phyloP scores from a whole-genome alignment of 768 basidiomycete genomes.

The Termitomyces heimii region DNA sequence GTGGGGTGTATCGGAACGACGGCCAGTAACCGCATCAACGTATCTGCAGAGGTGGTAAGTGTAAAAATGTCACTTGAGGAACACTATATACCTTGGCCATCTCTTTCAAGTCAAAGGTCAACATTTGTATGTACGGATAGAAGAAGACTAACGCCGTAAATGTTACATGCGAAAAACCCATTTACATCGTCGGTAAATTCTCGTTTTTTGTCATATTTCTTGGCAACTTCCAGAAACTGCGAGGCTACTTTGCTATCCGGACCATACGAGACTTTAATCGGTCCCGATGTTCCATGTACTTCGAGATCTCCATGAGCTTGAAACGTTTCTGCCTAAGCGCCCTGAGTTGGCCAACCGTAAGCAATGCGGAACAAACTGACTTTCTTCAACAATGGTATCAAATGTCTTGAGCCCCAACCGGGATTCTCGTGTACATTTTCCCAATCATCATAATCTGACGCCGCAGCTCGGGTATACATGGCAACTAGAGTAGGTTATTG shows the following conservation, averaged over 20 bases:
- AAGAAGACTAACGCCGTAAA: slow-evolving; percentile 39
- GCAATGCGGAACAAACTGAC: slow-evolving; percentile 20
- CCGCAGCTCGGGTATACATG: slow-evolving; percentile 52
- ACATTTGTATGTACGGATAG: not conserved
- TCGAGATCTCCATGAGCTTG: slow-evolving; percentile 19
- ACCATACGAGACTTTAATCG: slow-evolving; percentile 42
- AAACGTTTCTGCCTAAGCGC: slow-evolving; percentile 34
- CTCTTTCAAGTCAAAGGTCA: slow-evolving; percentile 24
- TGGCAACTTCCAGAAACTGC: slow-evolving; percentile 42
- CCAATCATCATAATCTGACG: slow-evolving; percentile 68
- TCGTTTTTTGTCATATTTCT: slow-evolving; percentile 42
- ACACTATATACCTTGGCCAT: slow-evolving; percentile 41
- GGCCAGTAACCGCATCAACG: slow-evolving; percentile 43
- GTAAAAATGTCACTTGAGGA: no score
- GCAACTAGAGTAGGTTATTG: slow-evolving; percentile 23
- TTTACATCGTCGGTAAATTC: slow-evolving; percentile 40
- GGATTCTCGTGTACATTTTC: slow-evolving; percentile 41
- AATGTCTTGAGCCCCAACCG: slow-evolving; percentile 54
- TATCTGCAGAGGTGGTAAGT: slow-evolving; percentile 35
- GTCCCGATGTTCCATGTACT: slow-evolving; percentile 45
- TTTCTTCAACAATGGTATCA: slow-evolving; percentile 57
- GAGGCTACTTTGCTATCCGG: slow-evolving; percentile 33
- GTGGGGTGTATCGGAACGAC: slow-evolving; percentile 51
- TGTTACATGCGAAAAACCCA: slow-evolving; percentile 34
- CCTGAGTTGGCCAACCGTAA: not conserved